These are phyloP conservation scores for Acanthamoeba castellanii DNA, from an alignment of 208 protist species.

Conservation along the genomic window DNA sequence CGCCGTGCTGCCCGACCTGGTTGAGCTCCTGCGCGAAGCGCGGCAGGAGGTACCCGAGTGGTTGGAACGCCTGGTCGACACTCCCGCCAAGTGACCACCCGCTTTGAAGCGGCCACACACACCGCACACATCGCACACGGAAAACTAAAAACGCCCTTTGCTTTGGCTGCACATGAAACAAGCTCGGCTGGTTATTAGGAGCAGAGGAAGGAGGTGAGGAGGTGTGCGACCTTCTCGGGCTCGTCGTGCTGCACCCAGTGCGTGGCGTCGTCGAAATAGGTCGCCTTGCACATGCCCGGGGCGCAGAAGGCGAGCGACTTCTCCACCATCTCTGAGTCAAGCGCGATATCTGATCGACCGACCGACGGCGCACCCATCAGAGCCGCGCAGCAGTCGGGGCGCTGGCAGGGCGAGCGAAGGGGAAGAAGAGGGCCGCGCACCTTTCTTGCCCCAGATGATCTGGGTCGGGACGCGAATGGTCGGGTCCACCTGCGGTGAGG, in stretches of 20 bases:
- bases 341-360: conserved; percentile 4
- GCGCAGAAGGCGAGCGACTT: conserved; percentile 2
- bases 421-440: too few relatives aligned
- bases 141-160: too few relatives aligned
- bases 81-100: too few relatives aligned
- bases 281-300: background rate
- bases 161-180: too few relatives aligned
- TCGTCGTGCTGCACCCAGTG: conserved; percentile 70
- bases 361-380: background rate
- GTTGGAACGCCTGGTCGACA: too few relatives aligned
- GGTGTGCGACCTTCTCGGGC: background rate
- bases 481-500: background rate
- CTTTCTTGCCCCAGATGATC: conserved; percentile 35
- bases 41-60: too few relatives aligned
- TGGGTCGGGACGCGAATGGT: conserved; percentile 8
- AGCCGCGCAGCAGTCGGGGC: background rate
- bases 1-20: too few relatives aligned
- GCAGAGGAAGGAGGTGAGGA: background rate
- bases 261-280: conserved; percentile 21
- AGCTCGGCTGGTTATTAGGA: background rate
- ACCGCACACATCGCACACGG: too few relatives aligned
- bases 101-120: too few relatives aligned
- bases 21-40: too few relatives aligned
- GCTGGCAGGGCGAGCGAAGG: too few relatives aligned
- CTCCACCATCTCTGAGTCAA: conserved; percentile 5